A percentile compares a stretch with the other conserved stretches of the same genome.
Conservation (phyloP, 2,329 filamentous ascomycete species). For the Aspergillus hortae region DNA sequence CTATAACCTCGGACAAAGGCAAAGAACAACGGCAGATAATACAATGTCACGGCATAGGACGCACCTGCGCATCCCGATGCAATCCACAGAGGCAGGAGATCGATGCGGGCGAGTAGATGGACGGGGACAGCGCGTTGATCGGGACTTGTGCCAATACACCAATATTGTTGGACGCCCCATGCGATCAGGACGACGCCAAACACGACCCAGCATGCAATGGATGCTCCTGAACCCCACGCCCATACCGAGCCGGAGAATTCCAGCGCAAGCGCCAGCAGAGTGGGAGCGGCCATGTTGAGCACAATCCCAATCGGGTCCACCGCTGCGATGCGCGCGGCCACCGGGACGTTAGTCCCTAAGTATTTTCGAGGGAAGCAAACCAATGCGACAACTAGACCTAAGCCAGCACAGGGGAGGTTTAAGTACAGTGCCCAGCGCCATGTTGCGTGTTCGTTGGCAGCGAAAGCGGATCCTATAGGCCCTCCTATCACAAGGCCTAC, state of each 20-base stretch:
- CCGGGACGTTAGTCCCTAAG: conserved; percentile 3
- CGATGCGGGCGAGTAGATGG: conserved; percentile 36
- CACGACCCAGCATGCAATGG: conserved; percentile 48
- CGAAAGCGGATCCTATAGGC: conserved; percentile 1
- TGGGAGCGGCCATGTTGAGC: background rate
- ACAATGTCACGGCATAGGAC: conserved; percentile 27
- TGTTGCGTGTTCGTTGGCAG: background rate
- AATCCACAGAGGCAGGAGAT: conserved; percentile 11
- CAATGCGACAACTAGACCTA: background rate
- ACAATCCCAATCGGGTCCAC: conserved; percentile 8
- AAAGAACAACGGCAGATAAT: conserved; percentile 54
- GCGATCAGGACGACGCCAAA: conserved; percentile 42
- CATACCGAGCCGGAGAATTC: conserved; percentile 49
- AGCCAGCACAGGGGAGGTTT: background rate
- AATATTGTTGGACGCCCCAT: conserved; percentile 46
- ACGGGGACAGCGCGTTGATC: conserved; percentile 48
- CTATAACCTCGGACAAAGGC: conserved; percentile 46
- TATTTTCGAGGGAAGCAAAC: conserved; percentile 7
- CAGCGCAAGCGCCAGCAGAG: conserved; percentile 36
- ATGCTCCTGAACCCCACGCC: conserved; percentile 43
- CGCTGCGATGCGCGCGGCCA: background rate
- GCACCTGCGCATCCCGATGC: conserved; percentile 3
- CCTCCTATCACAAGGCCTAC: conserved; percentile 1
- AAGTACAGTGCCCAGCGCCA: conserved; percentile 8
- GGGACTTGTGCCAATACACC: conserved; percentile 40